A percentile compares a stretch with the other conserved stretches of the same genome.
These are phyloP conservation scores for Blastobotrys indianensis DNA, from an alignment of 1,139 yeast species.

Conservation along the genomic window DNA sequence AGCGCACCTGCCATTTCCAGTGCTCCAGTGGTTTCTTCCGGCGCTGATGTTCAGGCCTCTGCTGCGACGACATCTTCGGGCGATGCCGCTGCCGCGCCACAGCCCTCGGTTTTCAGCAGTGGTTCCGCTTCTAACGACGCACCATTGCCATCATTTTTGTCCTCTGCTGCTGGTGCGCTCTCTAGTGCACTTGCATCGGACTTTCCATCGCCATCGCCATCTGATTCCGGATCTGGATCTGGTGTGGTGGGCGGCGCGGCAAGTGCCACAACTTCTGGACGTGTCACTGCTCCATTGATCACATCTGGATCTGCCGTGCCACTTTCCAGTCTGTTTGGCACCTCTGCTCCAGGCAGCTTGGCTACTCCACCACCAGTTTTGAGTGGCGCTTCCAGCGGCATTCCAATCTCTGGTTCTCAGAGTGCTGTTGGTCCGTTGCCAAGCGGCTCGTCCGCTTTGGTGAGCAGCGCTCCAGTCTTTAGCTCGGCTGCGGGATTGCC, in stretches of 20 bases:
- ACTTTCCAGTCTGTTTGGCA: conserved; percentile 13
- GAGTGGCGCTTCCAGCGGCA: conserved; percentile 6
- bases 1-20: background rate
- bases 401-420: conserved; percentile 10
- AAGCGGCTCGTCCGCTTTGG: conserved; percentile 6
- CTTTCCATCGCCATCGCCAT: conserved; percentile 2
- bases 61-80: background rate
- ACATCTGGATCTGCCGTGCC: conserved; percentile 12
- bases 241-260: conserved; percentile 1
- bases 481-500: conserved; percentile 1
- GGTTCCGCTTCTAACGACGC: background rate
- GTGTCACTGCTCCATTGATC: conserved; percentile 13
- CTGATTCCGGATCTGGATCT: conserved; percentile 7
- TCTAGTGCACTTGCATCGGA: background rate
- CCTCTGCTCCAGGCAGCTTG: conserved; percentile 1
- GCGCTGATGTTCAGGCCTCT: background rate
- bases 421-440: conserved; percentile 9
- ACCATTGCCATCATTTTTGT: background rate
- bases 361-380: conserved; percentile 5
- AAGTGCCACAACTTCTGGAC: conserved; percentile 5
- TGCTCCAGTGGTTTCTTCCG: background rate
- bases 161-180: background rate
- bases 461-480: background rate
- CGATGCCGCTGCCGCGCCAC: background rate
- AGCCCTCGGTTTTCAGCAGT: background rate